These are phyloP conservation scores for Quercus phellos DNA, from an alignment of 331 rosid genomes.

Conservation along the genomic window DNA sequence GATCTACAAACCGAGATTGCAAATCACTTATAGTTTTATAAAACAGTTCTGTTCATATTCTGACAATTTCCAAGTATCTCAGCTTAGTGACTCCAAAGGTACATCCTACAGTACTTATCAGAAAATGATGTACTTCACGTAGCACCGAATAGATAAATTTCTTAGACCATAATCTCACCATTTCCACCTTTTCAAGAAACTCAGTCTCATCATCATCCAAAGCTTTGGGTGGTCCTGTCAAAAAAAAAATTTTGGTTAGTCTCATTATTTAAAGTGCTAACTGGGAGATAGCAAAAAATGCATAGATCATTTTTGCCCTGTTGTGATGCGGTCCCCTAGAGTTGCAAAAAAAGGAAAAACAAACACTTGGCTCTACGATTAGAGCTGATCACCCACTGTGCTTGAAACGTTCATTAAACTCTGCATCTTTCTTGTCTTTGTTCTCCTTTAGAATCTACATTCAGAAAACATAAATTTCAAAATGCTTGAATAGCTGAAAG, in stretches of 20 bases:
- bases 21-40: not conserved
- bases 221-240: conserved; percentile 93
- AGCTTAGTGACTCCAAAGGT: not conserved
- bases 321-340: not conserved
- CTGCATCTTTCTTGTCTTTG: conserved; percentile 84
- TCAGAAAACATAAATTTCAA: not conserved
- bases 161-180: conserved; percentile 32
- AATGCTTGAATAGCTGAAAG: not conserved
- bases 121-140: conserved; percentile 4
- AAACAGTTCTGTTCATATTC: no score
- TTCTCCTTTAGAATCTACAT: conserved; percentile 86
- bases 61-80: not conserved
- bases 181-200: conserved; percentile 71
- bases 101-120: not conserved
- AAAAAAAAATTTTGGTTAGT: not conserved
- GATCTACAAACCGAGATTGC: not conserved
- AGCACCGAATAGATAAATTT: not conserved
- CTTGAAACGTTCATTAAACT: conserved; percentile 88
- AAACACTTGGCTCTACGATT: not conserved
- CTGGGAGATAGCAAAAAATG: not conserved
- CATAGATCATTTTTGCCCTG: not conserved
- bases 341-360: not conserved
- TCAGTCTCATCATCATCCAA: conserved; percentile 92
- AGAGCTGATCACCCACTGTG: conserved; percentile 60
- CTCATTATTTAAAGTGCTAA: not conserved